These are phyloP conservation scores for Xylariaceae sp. DNA, from an alignment of 2,329 filamentous ascomycete genomes.

Conservation along the genomic window DNA sequence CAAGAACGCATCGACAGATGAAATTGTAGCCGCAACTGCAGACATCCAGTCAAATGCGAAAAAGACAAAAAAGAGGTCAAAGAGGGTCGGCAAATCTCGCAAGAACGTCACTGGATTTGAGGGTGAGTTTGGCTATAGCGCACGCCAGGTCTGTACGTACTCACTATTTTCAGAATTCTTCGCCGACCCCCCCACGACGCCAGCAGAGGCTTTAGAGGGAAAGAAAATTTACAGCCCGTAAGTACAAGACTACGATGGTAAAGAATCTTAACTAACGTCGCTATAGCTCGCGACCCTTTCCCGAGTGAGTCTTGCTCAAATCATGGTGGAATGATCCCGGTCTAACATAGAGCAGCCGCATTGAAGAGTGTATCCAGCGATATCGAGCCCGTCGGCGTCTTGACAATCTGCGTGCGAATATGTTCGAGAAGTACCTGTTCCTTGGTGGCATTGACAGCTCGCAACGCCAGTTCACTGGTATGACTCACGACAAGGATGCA, in stretches of 20 bases:
- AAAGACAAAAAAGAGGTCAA: conserved; percentile 6
- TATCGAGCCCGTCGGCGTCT: conserved; percentile 74
- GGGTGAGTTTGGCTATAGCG: conserved; percentile 36
- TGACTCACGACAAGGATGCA: conserved; percentile 44
- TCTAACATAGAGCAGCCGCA: conserved; percentile 50
- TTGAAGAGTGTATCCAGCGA: conserved; percentile 78
- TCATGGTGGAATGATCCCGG: not conserved
- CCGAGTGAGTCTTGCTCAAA: conserved; percentile 43
- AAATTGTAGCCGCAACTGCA: not conserved
- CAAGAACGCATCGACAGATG: not conserved
- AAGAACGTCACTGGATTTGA: conserved; percentile 63
- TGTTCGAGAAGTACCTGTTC: conserved; percentile 76
- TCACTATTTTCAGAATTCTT: conserved; percentile 53
- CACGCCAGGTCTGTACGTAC: not conserved
- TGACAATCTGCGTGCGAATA: conserved; percentile 50
- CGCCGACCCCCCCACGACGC: conserved; percentile 72
- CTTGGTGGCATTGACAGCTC: conserved; percentile 71
- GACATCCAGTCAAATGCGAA: not conserved
- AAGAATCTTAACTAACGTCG: conserved; percentile 4
- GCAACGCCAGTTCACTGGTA: conserved; percentile 53
- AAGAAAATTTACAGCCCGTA: conserved; percentile 61
- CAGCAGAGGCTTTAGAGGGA: conserved; percentile 60
- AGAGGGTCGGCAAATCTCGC: conserved; percentile 26
- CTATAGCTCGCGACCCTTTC: conserved; percentile 46
- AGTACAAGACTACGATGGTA: conserved; percentile 28